Conservation (phyloP, 495 filamentous ascomycete genomes). For the Immersiella caudata region DNA sequence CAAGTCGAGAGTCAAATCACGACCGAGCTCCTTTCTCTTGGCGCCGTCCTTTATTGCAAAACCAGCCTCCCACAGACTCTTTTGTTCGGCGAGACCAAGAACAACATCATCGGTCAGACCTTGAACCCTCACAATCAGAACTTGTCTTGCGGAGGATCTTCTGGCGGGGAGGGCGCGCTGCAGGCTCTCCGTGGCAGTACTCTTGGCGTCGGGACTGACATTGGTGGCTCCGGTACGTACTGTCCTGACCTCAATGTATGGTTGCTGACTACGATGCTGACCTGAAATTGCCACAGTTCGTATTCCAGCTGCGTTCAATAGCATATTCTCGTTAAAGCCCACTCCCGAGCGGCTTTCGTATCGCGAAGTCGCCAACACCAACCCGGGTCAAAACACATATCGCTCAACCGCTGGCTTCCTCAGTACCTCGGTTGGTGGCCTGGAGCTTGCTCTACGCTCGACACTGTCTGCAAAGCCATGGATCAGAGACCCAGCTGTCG, state of each 20-base stretch:
- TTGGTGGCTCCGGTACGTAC: constrained; percentile 69
- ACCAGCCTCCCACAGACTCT: constrained; percentile 61
- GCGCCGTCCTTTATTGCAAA: constrained; percentile 67
- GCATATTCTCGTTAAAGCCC: constrained; percentile 63
- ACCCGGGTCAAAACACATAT: constrained; percentile 42
- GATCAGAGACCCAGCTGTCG: constrained; percentile 32
- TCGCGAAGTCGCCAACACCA: constrained; percentile 36
- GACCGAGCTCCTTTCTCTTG: constrained; percentile 40
- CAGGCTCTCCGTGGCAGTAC: constrained; percentile 47
- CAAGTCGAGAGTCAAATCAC: constrained; percentile 52
- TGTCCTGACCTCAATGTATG: no score
- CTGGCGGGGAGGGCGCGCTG: constrained; percentile 61
- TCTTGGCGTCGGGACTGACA: constrained; percentile 63
- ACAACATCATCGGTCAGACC: constrained; percentile 68
- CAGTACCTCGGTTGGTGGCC: constrained; percentile 27
- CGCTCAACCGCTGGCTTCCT: constrained; percentile 35
- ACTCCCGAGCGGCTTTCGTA: constrained; percentile 59
- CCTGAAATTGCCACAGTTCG: no score
- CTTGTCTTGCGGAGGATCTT: constrained; percentile 65
- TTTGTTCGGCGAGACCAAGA: constrained; percentile 57
- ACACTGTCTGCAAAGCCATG: constrained; percentile 34
- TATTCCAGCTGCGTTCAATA: constrained; percentile 62
- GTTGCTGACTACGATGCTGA: no score
- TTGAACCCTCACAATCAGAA: constrained; percentile 63
- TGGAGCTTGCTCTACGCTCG: constrained; percentile 43